Conservation (phyloP, 2,329 filamentous ascomycete species). For the Sporothrix schenckii region DNA sequence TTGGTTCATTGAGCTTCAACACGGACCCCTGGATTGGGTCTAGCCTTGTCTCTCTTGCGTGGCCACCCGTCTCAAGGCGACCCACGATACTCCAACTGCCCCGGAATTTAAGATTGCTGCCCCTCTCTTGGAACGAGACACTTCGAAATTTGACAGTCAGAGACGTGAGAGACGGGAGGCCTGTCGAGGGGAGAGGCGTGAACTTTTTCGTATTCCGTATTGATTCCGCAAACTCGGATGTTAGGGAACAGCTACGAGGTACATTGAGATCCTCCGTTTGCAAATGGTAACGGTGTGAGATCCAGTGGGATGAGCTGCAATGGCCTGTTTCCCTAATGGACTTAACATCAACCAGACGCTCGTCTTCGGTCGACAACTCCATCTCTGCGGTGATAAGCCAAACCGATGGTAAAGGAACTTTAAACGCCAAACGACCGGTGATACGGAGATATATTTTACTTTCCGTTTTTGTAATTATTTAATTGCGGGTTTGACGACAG, state of each 20-base stretch:
- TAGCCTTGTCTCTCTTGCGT: conserved; percentile 18
- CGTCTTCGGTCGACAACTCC: not conserved
- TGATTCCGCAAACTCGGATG: not conserved
- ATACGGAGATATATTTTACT: too few species aligned
- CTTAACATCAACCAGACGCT: not conserved
- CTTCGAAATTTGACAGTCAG: too few species aligned
- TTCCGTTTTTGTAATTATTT: too few species aligned
- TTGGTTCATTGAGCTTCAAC: not conserved
- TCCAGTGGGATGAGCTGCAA: not conserved
- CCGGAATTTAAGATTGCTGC: conserved; percentile 26
- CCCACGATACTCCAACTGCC: conserved; percentile 13
- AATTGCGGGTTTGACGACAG: too few species aligned
- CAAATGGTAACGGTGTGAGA: not conserved
- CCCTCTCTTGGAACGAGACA: conserved; percentile 22
- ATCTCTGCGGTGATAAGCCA: not conserved
- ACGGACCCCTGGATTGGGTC: conserved; percentile 12
- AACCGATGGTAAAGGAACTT: not conserved
- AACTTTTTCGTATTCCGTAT: too few species aligned
- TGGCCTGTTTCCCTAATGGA: not conserved
- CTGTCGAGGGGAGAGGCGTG: not conserved
- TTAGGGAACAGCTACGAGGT: too few species aligned
- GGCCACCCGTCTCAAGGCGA: not conserved
- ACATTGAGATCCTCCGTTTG: too few species aligned
- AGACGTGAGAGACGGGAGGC: conserved; percentile 18
- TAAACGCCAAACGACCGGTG: not conserved